These are phyloP conservation scores for Desmodesmus armatus DNA, from an alignment of 139 green algal species.

Conservation along the genomic window DNA sequence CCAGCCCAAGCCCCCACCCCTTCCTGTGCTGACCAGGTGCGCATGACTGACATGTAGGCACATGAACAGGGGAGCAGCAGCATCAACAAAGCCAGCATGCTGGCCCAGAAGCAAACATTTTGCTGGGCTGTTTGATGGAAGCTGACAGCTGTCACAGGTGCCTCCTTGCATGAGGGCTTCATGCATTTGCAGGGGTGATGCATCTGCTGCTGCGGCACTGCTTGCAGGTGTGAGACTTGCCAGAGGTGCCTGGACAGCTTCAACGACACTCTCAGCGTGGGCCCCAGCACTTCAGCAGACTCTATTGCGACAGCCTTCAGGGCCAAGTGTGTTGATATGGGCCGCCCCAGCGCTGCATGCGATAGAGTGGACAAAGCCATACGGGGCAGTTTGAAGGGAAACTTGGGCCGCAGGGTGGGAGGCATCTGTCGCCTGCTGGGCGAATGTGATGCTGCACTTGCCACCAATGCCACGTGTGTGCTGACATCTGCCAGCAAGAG, in stretches of 20 bases:
- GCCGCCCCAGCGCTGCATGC: neutral
- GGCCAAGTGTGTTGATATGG: neutral
- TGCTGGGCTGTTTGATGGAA: neutral
- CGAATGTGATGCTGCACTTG: neutral
- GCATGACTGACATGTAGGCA: neutral
- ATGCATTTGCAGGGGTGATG: neutral
- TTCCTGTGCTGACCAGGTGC: neutral
- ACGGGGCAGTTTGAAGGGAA: neutral
- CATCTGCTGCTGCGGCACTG: too few species aligned
- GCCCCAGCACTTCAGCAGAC: neutral
- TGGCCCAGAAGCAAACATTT: neutral
- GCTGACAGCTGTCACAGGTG: neutral
- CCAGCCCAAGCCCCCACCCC: neutral
- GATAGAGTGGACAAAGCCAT: neutral
- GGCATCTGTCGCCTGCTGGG: neutral
- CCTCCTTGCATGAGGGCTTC: neutral
- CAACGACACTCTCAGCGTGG: neutral
- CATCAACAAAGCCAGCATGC: neutral
- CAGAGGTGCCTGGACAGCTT: neutral
- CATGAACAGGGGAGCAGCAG: too few species aligned
- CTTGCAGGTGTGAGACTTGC: constrained; percentile 1
- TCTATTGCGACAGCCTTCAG: neutral
- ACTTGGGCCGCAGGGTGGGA: neutral
- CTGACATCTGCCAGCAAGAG: neutral
- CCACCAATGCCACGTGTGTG: neutral